phyloP scores from a whole-genome alignment of 371 early-diverging fungal genomes.

The Dichotomocladium elegans region DNA sequence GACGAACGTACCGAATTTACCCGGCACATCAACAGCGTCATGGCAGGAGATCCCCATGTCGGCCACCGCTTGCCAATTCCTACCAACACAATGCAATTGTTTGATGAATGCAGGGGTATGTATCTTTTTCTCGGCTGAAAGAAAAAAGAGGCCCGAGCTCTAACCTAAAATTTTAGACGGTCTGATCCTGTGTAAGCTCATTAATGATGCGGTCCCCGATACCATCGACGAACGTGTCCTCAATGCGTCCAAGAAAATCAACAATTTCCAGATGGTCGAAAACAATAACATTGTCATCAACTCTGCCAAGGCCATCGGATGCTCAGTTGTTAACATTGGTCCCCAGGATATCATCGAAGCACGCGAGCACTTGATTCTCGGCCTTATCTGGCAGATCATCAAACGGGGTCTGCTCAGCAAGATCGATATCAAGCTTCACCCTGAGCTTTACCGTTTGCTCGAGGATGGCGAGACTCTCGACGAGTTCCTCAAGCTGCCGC shows the following conservation, averaged over 20 bases:
- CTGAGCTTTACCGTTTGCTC: constrained; percentile 92
- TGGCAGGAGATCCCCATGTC: constrained; percentile 80
- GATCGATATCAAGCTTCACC: constrained; percentile 94
- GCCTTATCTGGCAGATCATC: constrained; percentile 97
- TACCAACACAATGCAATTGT: constrained; percentile 90
- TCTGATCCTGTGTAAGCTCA: constrained; percentile 91
- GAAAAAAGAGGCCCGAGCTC: neutral
- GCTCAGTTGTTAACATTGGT: constrained; percentile 95
- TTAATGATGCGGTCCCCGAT: constrained; percentile 93
- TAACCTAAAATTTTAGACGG: constrained; percentile 61
- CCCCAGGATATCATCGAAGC: constrained; percentile 92
- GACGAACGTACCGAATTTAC: constrained; percentile 95
- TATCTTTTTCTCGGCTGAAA: neutral
- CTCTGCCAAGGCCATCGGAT: constrained; percentile 97
- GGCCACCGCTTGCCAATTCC: constrained; percentile 87
- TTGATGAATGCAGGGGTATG: constrained; percentile 84
- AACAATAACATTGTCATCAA: constrained; percentile 97
- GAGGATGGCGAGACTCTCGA: constrained; percentile 91
- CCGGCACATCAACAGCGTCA: constrained; percentile 86
- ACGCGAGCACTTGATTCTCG: constrained; percentile 90
- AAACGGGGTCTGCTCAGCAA: constrained; percentile 92
- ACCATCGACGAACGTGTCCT: constrained; percentile 98
- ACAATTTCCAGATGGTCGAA: constrained; percentile 94
- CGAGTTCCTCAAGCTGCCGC: constrained; percentile 85
- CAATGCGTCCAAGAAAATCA: constrained; percentile 77